A percentile compares a stretch with the other conserved stretches of the same genome.
Evolutionary conservation across 768 basidiomycete species (phyloP).

Genomic region (Lactarius hatsudake): DNA sequence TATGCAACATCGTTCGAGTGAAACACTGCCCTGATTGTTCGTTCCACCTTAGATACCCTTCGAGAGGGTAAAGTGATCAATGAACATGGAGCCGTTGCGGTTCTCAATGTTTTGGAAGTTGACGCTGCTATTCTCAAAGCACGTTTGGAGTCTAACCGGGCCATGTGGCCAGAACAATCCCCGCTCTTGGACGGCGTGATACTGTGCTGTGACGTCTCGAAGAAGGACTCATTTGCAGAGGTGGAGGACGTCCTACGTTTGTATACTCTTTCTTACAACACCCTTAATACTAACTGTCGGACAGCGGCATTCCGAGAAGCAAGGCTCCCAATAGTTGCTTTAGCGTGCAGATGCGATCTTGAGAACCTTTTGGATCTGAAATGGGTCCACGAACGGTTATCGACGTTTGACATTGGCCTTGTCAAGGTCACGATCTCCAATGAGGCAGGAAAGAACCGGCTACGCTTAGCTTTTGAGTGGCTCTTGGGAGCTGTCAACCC

Average conservation of each 20-base stretch:
- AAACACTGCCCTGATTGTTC: slow-evolving; percentile 32
- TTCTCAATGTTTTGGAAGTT: slow-evolving; percentile 35
- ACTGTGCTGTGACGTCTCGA: slow-evolving; percentile 80
- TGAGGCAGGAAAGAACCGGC: slow-evolving; percentile 64
- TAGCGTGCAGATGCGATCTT: slow-evolving; percentile 87
- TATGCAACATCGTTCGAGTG: slow-evolving; percentile 28
- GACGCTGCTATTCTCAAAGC: slow-evolving; percentile 36
- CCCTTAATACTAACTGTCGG: slow-evolving; percentile 18
- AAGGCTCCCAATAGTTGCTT: slow-evolving; percentile 64
- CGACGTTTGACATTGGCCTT: slow-evolving; percentile 69
- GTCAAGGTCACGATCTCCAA: slow-evolving; percentile 64
- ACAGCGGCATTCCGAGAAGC: slow-evolving; percentile 57
- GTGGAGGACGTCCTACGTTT: slow-evolving; percentile 70
- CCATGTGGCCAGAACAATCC: slow-evolving; percentile 50
- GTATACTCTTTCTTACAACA: slow-evolving; percentile 36
- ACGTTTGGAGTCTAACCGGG: slow-evolving; percentile 30
- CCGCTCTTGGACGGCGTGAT: slow-evolving; percentile 74
- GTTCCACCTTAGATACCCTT: slow-evolving; percentile 37
- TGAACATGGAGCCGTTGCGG: slow-evolving; percentile 21
- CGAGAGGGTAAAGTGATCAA: slow-evolving; percentile 38
- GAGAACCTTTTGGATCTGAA: slow-evolving; percentile 56
- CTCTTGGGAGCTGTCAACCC: slow-evolving; percentile 60
- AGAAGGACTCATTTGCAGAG: slow-evolving; percentile 57
- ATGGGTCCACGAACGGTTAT: slow-evolving; percentile 48
- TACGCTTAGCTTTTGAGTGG: slow-evolving; percentile 72